Percentiles rank a stretch among this genome's conserved stretches.
phyloP scores from a whole-genome alignment of 306 rosid genomes.

The Medicago lupulina region DNA sequence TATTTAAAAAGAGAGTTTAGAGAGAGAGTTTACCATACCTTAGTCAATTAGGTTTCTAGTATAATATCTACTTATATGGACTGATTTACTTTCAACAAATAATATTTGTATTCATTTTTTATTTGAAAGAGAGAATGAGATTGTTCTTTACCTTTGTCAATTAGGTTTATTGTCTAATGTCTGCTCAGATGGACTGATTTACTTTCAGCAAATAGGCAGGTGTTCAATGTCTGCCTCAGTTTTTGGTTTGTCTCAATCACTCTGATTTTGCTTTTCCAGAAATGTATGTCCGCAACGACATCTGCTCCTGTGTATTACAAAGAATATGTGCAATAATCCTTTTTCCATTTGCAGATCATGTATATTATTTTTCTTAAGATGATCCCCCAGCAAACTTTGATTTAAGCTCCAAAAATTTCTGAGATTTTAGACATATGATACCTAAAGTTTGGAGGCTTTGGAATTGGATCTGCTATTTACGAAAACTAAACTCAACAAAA shows the following conservation, averaged over 20 bases:
- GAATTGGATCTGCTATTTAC: background rate
- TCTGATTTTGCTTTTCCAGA: background rate
- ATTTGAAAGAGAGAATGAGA: background rate
- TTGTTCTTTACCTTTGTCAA: background rate
- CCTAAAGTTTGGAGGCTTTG: background rate
- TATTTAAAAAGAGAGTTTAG: background rate
- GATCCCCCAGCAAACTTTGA: background rate
- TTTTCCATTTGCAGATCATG: background rate
- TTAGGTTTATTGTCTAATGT: background rate
- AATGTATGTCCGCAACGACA: background rate
- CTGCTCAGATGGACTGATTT: background rate
- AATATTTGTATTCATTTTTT: background rate
- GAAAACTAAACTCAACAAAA: background rate
- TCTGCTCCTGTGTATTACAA: background rate
- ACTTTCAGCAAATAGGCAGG: background rate
- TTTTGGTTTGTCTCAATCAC: background rate
- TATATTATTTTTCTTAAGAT: background rate
- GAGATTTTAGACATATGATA: background rate
- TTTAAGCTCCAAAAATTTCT: background rate
- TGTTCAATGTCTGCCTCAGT: background rate
- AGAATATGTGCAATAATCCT: background rate
- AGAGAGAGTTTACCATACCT: background rate
- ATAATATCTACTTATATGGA: background rate
- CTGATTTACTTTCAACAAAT: too few relatives aligned
- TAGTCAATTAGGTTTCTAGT: background rate